A percentile compares a stretch with the other conserved stretches of the same genome.
These are phyloP conservation scores for Xylaria digitata DNA, from an alignment of 2,329 filamentous ascomycete species.

Conservation along the genomic window DNA sequence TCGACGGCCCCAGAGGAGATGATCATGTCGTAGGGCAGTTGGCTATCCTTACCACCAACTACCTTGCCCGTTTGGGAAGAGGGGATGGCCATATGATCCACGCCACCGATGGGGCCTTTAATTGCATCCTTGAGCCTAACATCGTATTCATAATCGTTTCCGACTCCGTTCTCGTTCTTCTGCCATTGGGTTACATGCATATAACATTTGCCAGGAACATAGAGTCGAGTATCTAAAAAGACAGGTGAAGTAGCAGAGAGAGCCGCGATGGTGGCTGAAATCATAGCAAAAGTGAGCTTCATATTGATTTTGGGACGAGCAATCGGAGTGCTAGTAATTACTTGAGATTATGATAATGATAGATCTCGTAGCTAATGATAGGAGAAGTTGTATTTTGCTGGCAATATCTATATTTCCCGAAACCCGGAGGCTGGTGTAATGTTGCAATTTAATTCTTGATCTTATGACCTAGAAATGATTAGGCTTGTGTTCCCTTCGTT, in stretches of 20 bases:
- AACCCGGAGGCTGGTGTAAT: too few relatives aligned
- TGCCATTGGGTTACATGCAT: constrained; percentile 20
- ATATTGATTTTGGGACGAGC: neutral
- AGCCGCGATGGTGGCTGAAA: neutral
- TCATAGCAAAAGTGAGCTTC: neutral
- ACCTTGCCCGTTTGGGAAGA: too few relatives aligned
- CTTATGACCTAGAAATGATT: too few relatives aligned
- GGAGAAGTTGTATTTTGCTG: too few relatives aligned
- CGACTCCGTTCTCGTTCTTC: constrained; percentile 18
- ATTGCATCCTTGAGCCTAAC: constrained; percentile 4
- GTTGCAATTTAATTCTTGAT: too few relatives aligned
- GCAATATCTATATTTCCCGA: too few relatives aligned
- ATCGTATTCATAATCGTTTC: constrained; percentile 8
- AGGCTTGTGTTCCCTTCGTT: too few relatives aligned
- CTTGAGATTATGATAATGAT: too few relatives aligned
- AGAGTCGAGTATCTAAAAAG: neutral
- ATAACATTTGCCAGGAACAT: neutral
- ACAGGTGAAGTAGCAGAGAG: neutral
- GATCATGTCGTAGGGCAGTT: neutral
- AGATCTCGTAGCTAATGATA: too few relatives aligned
- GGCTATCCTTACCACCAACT: neutral
- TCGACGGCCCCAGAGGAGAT: neutral
- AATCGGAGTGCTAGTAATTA: too few relatives aligned
- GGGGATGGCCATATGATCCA: neutral
- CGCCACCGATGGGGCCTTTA: neutral